phyloP scores from a whole-genome alignment of 768 basidiomycete genomes.

The Arthromyces matolae region DNA sequence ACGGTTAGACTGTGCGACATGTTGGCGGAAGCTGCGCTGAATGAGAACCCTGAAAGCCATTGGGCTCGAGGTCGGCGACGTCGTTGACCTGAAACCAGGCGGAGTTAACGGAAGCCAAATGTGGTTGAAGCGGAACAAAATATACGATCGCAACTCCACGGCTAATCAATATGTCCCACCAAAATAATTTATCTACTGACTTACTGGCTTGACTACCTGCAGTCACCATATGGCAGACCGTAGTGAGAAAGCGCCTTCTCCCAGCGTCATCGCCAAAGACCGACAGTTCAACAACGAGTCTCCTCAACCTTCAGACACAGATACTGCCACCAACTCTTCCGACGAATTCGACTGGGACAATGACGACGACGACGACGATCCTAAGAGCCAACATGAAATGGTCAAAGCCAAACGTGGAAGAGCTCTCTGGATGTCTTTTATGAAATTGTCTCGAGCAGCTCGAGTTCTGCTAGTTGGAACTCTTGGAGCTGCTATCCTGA shows the following conservation, averaged over 20 bases:
- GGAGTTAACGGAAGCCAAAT: background rate
- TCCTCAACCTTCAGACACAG: slow-evolving; percentile 31
- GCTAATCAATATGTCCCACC: too few relatives aligned
- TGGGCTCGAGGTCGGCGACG: too few relatives aligned
- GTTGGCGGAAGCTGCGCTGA: background rate
- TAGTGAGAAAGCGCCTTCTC: slow-evolving; percentile 6
- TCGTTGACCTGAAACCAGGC: background rate
- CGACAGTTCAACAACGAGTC: slow-evolving; percentile 21
- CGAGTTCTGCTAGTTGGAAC: slow-evolving; percentile 55
- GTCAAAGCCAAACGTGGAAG: slow-evolving; percentile 59
- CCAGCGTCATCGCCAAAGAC: slow-evolving; percentile 13
- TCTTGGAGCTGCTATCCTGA: slow-evolving; percentile 60
- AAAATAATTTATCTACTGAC: too few relatives aligned
- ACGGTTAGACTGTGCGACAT: background rate
- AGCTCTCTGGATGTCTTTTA: slow-evolving; percentile 58
- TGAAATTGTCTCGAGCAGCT: slow-evolving; percentile 59
- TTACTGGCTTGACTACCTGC: background rate
- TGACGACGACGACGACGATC: slow-evolving; percentile 56
- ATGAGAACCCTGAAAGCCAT: slow-evolving; percentile 1
- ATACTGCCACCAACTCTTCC: slow-evolving; percentile 54
- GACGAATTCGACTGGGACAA: slow-evolving; percentile 79
- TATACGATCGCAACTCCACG: slow-evolving; percentile 4
- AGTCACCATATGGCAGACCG: slow-evolving; percentile 7
- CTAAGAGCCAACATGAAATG: slow-evolving; percentile 22
- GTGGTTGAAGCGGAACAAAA: slow-evolving; percentile 7